phyloP scores from a whole-genome alignment of 2,329 filamentous ascomycete species.

The Colletotrichum cereale region DNA sequence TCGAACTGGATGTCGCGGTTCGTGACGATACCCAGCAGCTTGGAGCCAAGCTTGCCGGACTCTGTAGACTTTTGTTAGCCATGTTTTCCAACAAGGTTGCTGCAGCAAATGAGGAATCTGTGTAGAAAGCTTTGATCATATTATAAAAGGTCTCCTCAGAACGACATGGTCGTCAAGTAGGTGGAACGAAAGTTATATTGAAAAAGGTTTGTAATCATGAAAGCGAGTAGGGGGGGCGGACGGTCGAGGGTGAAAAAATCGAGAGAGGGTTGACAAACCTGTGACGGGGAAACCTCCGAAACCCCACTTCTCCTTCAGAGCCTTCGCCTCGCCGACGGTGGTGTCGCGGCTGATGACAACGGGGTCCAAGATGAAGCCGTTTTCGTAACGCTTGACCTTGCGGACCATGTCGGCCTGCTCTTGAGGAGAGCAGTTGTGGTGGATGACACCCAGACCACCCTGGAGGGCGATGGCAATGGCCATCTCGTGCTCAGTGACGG shows the following conservation, averaged over 20 bases:
- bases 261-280: constrained; percentile 73
- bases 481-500: constrained; percentile 99
- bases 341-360: constrained; percentile 89
- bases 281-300: constrained; percentile 99
- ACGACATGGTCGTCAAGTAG: constrained; percentile 84
- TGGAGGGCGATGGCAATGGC: constrained; percentile 96
- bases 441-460: constrained; percentile 92
- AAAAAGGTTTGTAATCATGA: constrained; percentile 85
- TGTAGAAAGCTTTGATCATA: constrained; percentile 47
- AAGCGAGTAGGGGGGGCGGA: constrained; percentile 48
- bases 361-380: constrained; percentile 97
- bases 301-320: constrained; percentile 96
- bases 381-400: constrained; percentile 99
- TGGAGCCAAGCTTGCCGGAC: constrained; percentile 91
- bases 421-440: constrained; percentile 99
- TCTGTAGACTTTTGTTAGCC: constrained; percentile 70
- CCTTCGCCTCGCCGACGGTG: constrained; percentile 91
- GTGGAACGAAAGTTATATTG: constrained; percentile 99
- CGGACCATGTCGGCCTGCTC: constrained; percentile 98
- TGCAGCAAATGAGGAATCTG: constrained; percentile 34
- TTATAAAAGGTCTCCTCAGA: constrained; percentile 75
- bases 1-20: constrained; percentile 99
- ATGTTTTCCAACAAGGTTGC: constrained; percentile 10
- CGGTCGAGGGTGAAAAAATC: constrained; percentile 4
- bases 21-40: constrained; percentile 96